Base-by-base conservation (phyloP, 2,329 filamentous ascomycete species). In the Penicillium hesseltinei region DNA sequence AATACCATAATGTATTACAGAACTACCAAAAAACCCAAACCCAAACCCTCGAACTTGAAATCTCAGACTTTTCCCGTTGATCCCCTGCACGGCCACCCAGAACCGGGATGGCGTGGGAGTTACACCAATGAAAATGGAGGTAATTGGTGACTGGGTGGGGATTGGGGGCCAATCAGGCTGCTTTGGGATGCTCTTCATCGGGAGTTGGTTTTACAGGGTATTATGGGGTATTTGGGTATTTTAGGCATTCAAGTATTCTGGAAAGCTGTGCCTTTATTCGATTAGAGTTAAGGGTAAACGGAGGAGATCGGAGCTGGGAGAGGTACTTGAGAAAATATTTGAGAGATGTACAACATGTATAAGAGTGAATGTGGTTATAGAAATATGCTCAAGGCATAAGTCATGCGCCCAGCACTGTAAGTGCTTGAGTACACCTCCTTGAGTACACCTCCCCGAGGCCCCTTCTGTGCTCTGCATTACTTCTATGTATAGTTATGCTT, bases 161-260 rank as follows among this genome's bases (percentile, higher is more conserved):
- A 27, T 2, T 21, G 19, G 4, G 10, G 17, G 27, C 63, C 63
- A 66, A 67, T 66, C 62, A 67, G 46, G 49, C 47, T 67, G 57
- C 65, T 67, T 66, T 66, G 38, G 42, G 57, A 56, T 64, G 62
- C 56, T 63, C 45, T 64, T 60, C 50, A 45, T 45, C 61, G 59
- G 59, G 58, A 63, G 61, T 55, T 55, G 48, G 45, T 55, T 55
- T 36, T 49, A 54, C 38, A 38, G 13, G 36, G 55, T 51, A 55
- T 46, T 38, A 23, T 21, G 9, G 11, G 59, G 39, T 55, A 42
- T 21, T 49, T 17, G 2, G 5, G 31, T 39, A 33, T 33, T 33
- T 33, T 33, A 33, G 31, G 31, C 31, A 33, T 33, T 33, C 31
- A 47, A 17, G 4, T 44, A n/a, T 27, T 13, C 17, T 44, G 23